These are phyloP conservation scores for Scopulariopsis brevicaulis DNA, from an alignment of 2,329 filamentous ascomycete species.

Conservation along the genomic window DNA sequence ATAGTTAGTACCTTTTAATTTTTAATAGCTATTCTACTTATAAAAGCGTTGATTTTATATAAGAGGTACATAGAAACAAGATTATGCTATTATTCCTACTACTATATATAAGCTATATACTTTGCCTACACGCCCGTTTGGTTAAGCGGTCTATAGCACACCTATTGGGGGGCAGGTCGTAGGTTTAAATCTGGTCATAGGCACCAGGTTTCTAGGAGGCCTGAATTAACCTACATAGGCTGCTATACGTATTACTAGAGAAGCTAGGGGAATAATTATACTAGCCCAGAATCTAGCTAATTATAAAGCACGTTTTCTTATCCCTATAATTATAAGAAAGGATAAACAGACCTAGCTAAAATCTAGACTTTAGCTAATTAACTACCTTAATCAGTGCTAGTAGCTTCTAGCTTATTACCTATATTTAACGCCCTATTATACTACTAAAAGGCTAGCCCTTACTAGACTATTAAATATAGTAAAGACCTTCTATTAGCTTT, in stretches of 20 bases:
- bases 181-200: too few relatives aligned
- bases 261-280: too few relatives aligned
- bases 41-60: background rate
- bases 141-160: too few relatives aligned
- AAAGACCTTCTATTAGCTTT: background rate
- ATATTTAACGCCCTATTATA: background rate
- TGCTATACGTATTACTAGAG: background rate
- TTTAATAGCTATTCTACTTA: too few relatives aligned
- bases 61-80: background rate
- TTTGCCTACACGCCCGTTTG: too few relatives aligned
- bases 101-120: slow-evolving; percentile 1
- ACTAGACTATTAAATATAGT: background rate
- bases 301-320: too few relatives aligned
- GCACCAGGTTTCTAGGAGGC: too few relatives aligned
- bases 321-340: too few relatives aligned
- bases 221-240: too few relatives aligned
- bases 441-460: background rate
- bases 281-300: too few relatives aligned
- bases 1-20: background rate
- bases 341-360: too few relatives aligned
- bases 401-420: background rate
- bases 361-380: background rate
- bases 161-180: too few relatives aligned
- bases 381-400: background rate
- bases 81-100: background rate